Evolutionary conservation across 2,329 filamentous ascomycete genomes (phyloP).

Genomic region (Alternaria tenuissima): DNA sequence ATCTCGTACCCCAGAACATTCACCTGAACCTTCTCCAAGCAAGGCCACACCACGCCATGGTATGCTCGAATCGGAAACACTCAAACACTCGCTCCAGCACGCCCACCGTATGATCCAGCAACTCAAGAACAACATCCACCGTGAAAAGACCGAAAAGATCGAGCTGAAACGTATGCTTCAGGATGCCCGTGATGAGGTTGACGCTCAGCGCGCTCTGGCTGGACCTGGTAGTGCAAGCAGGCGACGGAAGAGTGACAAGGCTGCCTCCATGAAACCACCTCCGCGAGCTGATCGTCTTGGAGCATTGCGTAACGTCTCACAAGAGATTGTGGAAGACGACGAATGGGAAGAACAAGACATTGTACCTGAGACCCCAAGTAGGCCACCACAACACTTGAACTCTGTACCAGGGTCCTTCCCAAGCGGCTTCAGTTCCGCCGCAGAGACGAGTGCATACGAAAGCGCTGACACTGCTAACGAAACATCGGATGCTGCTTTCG

Average conservation of each 20-base stretch:
- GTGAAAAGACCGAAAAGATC: slow-evolving; percentile 98
- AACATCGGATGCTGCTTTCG: slow-evolving; percentile 67
- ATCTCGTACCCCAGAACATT: slow-evolving; percentile 79
- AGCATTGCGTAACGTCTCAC: slow-evolving; percentile 72
- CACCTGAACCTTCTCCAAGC: slow-evolving; percentile 86
- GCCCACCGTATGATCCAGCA: slow-evolving; percentile 97
- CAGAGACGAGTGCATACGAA: slow-evolving; percentile 62
- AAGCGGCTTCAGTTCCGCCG: slow-evolving; percentile 45
- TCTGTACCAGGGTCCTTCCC: slow-evolving; percentile 43
- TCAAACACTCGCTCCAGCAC: slow-evolving; percentile 92
- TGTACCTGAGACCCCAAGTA: slow-evolving; percentile 63
- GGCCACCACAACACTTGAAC: slow-evolving; percentile 39
- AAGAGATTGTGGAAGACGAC: slow-evolving; percentile 81
- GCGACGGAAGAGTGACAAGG: slow-evolving; percentile 64
- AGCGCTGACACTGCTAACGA: slow-evolving; percentile 86
- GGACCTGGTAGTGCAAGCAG: slow-evolving; percentile 59
- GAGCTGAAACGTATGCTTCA: slow-evolving; percentile 95
- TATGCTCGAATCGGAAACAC: slow-evolving; percentile 91
- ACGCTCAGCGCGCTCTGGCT: slow-evolving; percentile 66
- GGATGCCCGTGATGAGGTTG: slow-evolving; percentile 91
- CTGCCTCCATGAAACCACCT: slow-evolving; percentile 79
- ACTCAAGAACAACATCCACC: slow-evolving; percentile 91
- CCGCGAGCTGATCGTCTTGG: slow-evolving; percentile 77
- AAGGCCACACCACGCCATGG: slow-evolving; percentile 92
- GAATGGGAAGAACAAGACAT: slow-evolving; percentile 83